Base-by-base conservation (phyloP, 2,329 filamentous ascomycete species). In the Phialophora verrucosa region DNA sequence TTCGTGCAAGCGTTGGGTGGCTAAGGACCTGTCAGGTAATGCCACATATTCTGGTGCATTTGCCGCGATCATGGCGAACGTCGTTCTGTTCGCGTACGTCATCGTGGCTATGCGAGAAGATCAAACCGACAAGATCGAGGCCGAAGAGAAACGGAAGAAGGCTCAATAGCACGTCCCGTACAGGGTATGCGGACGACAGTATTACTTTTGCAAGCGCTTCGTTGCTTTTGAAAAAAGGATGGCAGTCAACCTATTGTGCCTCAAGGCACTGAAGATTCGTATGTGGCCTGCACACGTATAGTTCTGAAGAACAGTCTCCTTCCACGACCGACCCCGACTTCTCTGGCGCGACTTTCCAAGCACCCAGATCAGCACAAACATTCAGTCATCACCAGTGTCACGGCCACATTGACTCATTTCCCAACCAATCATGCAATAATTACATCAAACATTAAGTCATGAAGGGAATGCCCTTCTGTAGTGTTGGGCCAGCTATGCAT, bases 101-200 rank as follows among this genome's bases (percentile, higher is more conserved):
- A 81, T 97, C 64, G 92, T 97, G 23, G 95, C 95, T 3, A 93
- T 97, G 86, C 88, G 85, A 68, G 95, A 99, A 77, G 95, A 98
- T 75, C 83, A 87, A 80, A 87, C 86, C 76, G 93, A 91, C 67
- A 95, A 91, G 89, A 79, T 79, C 73, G 88, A 91, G 3, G 82
- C 83, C 66, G 79, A 84, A 2, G 83, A 88, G 62, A 85, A 88
- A 74, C 78, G 75, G 59, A 81, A 79, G 74, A 83, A 83, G 72
- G 79, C 75, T 58, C 77, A 81, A 70, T 82, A 73, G 60, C 25
- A 32, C 7, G 32, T 25, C 62, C 20, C 31, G 2, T 17, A 35
- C 25, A 6, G 20, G 55, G 49, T 14, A 29, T 2, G 11, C 20
- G 49, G 32, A 62, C 20, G 23, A 58, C 49, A 51, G 12, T 51